These are phyloP conservation scores for Biscogniauxia mediterranea DNA, from an alignment of 2,329 filamentous ascomycete genomes.

Conservation along the genomic window DNA sequence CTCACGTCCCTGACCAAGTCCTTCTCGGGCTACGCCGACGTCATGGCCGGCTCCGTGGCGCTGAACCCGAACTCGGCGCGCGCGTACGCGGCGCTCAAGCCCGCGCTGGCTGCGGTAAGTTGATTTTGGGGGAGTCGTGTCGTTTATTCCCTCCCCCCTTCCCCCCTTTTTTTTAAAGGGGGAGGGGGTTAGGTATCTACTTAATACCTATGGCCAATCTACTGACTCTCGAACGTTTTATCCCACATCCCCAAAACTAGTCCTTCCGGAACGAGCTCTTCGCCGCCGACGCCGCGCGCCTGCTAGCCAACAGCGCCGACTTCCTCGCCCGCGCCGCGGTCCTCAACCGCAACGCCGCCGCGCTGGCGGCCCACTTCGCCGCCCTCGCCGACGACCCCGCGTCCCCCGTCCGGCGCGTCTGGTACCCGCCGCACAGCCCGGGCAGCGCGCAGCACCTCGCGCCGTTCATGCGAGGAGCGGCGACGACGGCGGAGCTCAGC, in stretches of 20 bases:
- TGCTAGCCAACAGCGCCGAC: slow-evolving; percentile 45
- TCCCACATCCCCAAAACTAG: too few relatives aligned
- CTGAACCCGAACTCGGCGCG: slow-evolving; percentile 19
- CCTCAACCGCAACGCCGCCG: slow-evolving; percentile 44
- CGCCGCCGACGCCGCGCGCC: slow-evolving; percentile 42
- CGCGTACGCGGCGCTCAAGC: slow-evolving; percentile 18
- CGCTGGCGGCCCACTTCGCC: slow-evolving; percentile 41
- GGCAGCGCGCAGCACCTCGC: slow-evolving; percentile 14
- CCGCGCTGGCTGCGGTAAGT: slow-evolving; percentile 25
- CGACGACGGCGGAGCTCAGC: slow-evolving; percentile 43
- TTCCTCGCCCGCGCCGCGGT: slow-evolving; percentile 40
- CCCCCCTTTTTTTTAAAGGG: too few relatives aligned
- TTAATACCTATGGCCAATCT: too few relatives aligned
- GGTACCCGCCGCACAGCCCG: slow-evolving; percentile 40
- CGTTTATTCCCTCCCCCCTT: too few relatives aligned
- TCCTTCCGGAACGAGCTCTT: slow-evolving; percentile 47
- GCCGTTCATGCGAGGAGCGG: slow-evolving; percentile 36
- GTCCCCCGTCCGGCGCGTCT: slow-evolving; percentile 38
- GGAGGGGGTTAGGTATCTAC: too few relatives aligned
- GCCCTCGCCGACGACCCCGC: slow-evolving; percentile 35
- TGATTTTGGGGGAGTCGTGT: too few relatives aligned
- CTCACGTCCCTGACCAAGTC: slow-evolving; percentile 50
- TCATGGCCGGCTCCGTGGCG: slow-evolving; percentile 24
- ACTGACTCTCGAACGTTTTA: too few relatives aligned
- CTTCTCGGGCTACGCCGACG: slow-evolving; percentile 55